A percentile compares a stretch with the other conserved stretches of the same genome.
phyloP scores from a whole-genome alignment of 2,329 filamentous ascomycete species.

The Orbilia javanica region DNA sequence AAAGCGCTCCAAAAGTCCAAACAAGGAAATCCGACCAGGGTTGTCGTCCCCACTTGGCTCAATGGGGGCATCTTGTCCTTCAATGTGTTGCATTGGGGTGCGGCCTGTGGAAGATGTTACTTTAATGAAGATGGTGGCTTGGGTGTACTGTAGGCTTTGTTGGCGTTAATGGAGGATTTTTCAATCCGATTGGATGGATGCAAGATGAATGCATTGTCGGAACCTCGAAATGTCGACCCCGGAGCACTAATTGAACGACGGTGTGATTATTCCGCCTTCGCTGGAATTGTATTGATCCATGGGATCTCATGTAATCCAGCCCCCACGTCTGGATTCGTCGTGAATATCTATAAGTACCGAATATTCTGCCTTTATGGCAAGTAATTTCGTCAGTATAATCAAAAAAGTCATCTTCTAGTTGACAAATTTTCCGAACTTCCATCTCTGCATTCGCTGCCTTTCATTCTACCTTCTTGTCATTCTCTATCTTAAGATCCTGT shows the following conservation, averaged over 20 bases:
- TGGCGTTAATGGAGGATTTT: background rate
- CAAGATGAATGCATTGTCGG: conserved; percentile 15
- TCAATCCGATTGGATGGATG: background rate
- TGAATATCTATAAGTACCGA: conserved; percentile 8
- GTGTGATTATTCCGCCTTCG: background rate
- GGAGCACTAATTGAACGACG: background rate
- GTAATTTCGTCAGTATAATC: background rate
- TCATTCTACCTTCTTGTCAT: background rate
- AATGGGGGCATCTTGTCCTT: conserved; percentile 15
- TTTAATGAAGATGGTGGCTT: background rate
- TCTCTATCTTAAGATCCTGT: background rate
- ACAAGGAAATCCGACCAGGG: conserved; percentile 7
- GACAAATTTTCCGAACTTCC: background rate
- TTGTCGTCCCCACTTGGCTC: background rate
- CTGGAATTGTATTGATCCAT: background rate
- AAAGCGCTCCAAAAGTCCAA: background rate
- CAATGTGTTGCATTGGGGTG: conserved; percentile 19
- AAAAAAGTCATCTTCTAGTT: background rate
- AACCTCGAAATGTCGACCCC: background rate
- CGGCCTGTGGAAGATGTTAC: conserved; percentile 4
- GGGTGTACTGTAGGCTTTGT: background rate
- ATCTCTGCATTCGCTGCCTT: background rate
- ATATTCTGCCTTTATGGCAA: background rate
- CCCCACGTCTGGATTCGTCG: background rate
- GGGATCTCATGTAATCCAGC: background rate